Evolutionary conservation across 805 yeast genomes (phyloP), one percentile per base, ranked within the genome.

Genomic region (Martiniozyma abietophila): DNA sequence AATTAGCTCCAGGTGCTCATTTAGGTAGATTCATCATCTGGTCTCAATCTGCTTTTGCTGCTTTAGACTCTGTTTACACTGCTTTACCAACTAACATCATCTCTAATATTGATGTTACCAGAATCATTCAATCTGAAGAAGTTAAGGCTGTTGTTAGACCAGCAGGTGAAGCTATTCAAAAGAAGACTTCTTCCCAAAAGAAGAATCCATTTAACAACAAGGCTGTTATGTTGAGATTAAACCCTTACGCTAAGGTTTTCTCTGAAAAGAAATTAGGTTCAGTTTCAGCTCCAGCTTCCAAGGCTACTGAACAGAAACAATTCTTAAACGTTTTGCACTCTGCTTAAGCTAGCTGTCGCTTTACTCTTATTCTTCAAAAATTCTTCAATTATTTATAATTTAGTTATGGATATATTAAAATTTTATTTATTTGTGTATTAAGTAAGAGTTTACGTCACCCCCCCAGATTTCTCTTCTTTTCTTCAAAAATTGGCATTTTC

Each of bases 1-100:
- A 89, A 76, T 82, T 92, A 62, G 98, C 98, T 59, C 98, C 98
- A 69, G 98, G 98, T 81, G 95, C 97, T 64, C 98, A 92, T 78
- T 75, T 92, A 61, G 98, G 98, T 76, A 88, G 98, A 80, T 92
- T 92, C 62, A 81, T 92, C 62, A 85, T 92, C 85, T 92, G 98
- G 98, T 88, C 98, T 63, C 95, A 88, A 76, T 73, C 85, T 65
- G 99, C 99, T 65, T 86, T 92, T 68, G 81, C 88, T 65, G 77
- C 88, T 60, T 78, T 92, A 63, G 99, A 92, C 77, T 73, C 86
- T 50, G 83, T 92, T 75, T 92, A 92, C 92, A 95, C 95, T 66
- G 76, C 95, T 51, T 76, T 92, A 64, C 99, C 99, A 74, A 44
- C 80, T 52, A 84, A 84, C 94, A 80, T 92, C 71, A 72, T 92